Conservation (phyloP, 768 basidiomycete species). For the Naganishia kalamii region DNA sequence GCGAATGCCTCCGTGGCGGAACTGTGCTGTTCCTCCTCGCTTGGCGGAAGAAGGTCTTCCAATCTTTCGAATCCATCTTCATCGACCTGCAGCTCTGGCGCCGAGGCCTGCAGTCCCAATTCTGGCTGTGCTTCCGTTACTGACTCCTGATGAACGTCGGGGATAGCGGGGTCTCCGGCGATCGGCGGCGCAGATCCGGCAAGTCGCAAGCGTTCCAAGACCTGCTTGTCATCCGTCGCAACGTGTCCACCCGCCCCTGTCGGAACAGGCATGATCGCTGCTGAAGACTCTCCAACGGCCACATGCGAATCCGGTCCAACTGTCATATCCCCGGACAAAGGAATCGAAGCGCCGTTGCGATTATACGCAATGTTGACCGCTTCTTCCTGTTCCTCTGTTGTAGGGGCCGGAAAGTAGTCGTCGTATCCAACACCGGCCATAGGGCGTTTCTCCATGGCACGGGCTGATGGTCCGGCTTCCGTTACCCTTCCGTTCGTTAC, state of each 20-base stretch:
- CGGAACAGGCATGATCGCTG: slow-evolving; percentile 11
- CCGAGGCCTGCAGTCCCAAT: slow-evolving; percentile 25
- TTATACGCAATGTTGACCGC: slow-evolving; percentile 36
- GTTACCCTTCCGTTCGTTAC: neutral
- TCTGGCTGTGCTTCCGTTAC: neutral
- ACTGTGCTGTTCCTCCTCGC: neutral
- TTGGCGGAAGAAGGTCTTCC: slow-evolving; percentile 26
- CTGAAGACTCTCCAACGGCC: neutral
- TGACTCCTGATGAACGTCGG: neutral
- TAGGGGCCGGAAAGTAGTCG: slow-evolving; percentile 44
- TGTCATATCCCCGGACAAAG: slow-evolving; percentile 5
- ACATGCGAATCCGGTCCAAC: neutral
- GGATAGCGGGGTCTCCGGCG: neutral
- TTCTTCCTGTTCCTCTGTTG: slow-evolving; percentile 39
- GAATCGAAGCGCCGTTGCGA: slow-evolving; percentile 30
- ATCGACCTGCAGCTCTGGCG: slow-evolving; percentile 40
- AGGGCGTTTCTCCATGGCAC: slow-evolving; percentile 19
- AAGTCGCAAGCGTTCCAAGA: slow-evolving; percentile 38
- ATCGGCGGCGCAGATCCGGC: slow-evolving; percentile 33
- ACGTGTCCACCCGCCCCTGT: slow-evolving; percentile 27
- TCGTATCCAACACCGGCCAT: slow-evolving; percentile 1
- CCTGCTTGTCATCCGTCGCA: slow-evolving; percentile 44
- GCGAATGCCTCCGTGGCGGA: neutral
- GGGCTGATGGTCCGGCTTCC: neutral
- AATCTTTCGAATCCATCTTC: slow-evolving; percentile 41